phyloP scores from a whole-genome alignment of 768 basidiomycete species.

The Leccinum subtestaceum region DNA sequence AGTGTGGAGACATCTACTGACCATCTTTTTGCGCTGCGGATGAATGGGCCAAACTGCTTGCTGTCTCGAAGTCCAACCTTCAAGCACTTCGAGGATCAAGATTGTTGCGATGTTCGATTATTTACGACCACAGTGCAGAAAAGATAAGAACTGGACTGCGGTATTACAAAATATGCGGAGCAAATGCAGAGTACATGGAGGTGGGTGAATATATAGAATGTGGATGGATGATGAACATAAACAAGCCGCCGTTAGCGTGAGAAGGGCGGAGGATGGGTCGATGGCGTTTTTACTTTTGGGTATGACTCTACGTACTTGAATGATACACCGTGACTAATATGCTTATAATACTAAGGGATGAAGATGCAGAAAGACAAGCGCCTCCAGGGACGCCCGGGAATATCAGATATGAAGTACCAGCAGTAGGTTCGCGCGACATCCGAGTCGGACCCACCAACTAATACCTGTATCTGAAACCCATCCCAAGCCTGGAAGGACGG shows the following conservation, averaged over 20 bases:
- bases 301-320: constrained; percentile 20
- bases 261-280: neutral
- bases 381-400: neutral
- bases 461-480: constrained; percentile 29
- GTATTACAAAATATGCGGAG: constrained; percentile 12
- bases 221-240: constrained; percentile 1
- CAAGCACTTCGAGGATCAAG: neutral
- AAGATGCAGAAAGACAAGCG: constrained; percentile 4
- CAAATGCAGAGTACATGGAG: neutral
- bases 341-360: constrained; percentile 17
- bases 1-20: constrained; percentile 4
- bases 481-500: constrained; percentile 25
- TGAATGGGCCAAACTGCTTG: neutral
- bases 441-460: constrained; percentile 8
- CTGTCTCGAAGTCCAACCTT: neutral
- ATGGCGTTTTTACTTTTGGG: constrained; percentile 7
- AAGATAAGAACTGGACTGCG: neutral
- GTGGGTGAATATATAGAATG: constrained; percentile 13
- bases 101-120: constrained; percentile 3
- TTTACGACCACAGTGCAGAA: neutral
- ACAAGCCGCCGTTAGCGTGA: constrained; percentile 1
- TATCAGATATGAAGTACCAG: constrained; percentile 6
- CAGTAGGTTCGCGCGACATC: neutral
- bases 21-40: constrained; percentile 2
- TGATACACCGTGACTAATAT: constrained; percentile 21